Conservation (phyloP, 148 eudicot species). For the Chenopodium berlandieri region DNA sequence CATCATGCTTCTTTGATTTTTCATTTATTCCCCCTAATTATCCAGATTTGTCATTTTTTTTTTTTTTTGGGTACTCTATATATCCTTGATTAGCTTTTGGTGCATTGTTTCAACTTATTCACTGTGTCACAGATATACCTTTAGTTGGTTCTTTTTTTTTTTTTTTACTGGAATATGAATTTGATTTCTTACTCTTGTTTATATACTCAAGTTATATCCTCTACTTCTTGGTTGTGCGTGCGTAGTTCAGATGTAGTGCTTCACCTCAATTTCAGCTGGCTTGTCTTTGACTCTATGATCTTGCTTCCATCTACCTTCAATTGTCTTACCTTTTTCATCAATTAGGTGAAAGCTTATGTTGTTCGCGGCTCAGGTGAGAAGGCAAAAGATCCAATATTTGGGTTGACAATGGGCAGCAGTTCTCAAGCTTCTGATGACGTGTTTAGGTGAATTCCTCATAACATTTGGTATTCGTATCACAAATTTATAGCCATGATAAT, state of each 20-base stretch:
- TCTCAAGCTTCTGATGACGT: conserved; percentile 81
- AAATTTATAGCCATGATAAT: conserved; percentile 11
- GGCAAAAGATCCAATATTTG: conserved; percentile 95
- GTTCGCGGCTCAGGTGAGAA: conserved; percentile 71
- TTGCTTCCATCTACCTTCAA: background rate
- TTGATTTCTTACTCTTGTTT: background rate
- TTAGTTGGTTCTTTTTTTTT: too few species aligned
- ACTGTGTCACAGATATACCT: background rate
- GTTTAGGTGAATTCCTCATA: conserved; percentile 62
- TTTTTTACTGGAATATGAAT: background rate
- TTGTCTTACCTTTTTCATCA: background rate
- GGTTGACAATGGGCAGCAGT: conserved; percentile 76
- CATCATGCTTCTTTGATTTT: too few species aligned
- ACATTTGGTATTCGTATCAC: background rate
- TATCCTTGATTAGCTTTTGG: background rate
- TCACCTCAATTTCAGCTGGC: background rate
- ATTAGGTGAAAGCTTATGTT: conserved; percentile 79
- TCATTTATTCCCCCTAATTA: too few species aligned
- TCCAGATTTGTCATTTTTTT: background rate
- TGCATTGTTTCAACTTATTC: background rate
- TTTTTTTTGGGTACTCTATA: background rate
- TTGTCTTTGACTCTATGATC: background rate
- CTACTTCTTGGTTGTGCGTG: background rate
- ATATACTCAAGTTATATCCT: background rate
- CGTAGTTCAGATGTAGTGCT: background rate